Conservation (phyloP, 768 basidiomycete species). For the Boletellus ananas region DNA sequence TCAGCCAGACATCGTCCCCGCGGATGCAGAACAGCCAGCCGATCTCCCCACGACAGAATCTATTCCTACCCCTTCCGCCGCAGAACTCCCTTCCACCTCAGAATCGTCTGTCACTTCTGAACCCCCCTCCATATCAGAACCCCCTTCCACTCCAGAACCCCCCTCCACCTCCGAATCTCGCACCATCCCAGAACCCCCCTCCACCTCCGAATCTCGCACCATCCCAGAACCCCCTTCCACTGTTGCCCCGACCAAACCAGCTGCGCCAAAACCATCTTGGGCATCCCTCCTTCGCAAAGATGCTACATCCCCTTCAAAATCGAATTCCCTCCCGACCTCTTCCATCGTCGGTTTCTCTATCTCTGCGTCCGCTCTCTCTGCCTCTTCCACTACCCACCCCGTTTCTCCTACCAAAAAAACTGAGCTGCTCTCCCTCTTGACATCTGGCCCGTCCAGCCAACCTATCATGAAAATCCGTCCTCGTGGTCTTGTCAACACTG, state of each 20-base stretch:
- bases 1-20: conserved; percentile 8
- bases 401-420: conserved; percentile 39
- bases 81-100: conserved; percentile 2
- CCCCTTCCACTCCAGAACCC: conserved; percentile 1
- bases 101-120: background rate
- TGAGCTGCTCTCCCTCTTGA: conserved; percentile 56
- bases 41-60: background rate
- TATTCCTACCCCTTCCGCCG: conserved; percentile 4
- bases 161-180: conserved; percentile 2
- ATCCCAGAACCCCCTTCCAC: background rate
- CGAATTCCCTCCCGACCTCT: conserved; percentile 60
- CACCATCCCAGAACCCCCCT: background rate
- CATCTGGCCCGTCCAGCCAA: conserved; percentile 31
- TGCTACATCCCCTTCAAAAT: conserved; percentile 36
- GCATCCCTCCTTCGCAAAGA: conserved; percentile 63
- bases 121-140: background rate
- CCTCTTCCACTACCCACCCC: conserved; percentile 22
- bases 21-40: background rate
- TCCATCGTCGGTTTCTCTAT: conserved; percentile 72
- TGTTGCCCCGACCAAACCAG: conserved; percentile 22
- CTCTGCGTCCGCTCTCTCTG: conserved; percentile 42
- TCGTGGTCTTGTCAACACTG: conserved; percentile 86
- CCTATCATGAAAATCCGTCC: conserved; percentile 45
- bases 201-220: background rate
- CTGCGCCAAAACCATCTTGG: conserved; percentile 61